These are phyloP conservation scores for Annulohypoxylon nitens DNA, from an alignment of 495 filamentous ascomycete species.

Conservation along the genomic window DNA sequence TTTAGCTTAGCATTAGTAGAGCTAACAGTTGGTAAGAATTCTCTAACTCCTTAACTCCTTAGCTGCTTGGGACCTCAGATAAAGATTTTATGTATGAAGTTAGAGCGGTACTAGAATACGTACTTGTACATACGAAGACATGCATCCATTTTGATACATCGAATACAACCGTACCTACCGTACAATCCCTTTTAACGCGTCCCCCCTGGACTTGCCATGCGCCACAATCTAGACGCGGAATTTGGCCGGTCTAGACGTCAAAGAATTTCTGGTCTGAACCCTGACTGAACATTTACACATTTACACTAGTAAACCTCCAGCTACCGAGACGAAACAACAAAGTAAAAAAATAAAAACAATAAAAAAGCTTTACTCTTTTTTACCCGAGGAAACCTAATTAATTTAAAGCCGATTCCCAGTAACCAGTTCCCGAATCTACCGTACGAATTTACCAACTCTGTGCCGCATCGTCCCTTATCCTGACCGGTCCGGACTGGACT, in stretches of 20 bases:
- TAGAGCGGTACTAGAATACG: background rate
- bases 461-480: slow-evolving; percentile 5
- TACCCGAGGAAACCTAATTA: background rate
- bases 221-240: slow-evolving; percentile 48
- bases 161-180: slow-evolving; percentile 4
- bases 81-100: background rate
- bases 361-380: background rate
- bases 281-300: slow-evolving; percentile 26
- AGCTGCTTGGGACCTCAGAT: background rate
- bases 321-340: slow-evolving; percentile 22
- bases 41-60: background rate
- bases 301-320: slow-evolving; percentile 40
- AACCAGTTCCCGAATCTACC: background rate
- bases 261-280: slow-evolving; percentile 49
- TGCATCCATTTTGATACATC: too few relatives aligned
- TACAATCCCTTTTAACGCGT: slow-evolving; percentile 30
- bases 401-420: background rate
- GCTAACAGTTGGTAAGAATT: background rate
- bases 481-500: background rate
- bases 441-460: slow-evolving; percentile 4
- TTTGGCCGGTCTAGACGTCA: slow-evolving; percentile 46
- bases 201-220: slow-evolving; percentile 29
- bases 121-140: background rate
- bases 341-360: slow-evolving; percentile 1
- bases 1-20: background rate